Conservation (phyloP, 2,329 filamentous ascomycete species). For the Beauveria rudraprayagi region DNA sequence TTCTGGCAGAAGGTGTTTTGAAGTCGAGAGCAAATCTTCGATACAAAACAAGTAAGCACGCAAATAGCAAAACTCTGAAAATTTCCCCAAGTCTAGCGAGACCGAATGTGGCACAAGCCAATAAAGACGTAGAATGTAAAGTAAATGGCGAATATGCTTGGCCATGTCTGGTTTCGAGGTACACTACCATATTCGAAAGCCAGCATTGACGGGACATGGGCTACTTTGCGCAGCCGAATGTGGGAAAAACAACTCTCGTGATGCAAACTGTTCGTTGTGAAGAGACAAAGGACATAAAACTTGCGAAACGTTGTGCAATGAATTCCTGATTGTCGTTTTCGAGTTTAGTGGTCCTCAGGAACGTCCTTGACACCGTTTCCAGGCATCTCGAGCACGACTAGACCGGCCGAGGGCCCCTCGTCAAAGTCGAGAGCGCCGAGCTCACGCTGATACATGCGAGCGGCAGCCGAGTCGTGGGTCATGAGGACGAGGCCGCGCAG, state of each 20-base stretch:
- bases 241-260: neutral
- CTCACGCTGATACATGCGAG: constrained; percentile 39
- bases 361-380: constrained; percentile 28
- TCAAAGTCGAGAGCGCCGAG: constrained; percentile 38
- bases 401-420: constrained; percentile 31
- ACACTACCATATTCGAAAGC: constrained; percentile 4
- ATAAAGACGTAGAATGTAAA: neutral
- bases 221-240: neutral
- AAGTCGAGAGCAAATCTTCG: neutral
- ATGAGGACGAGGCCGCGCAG: constrained; percentile 53
- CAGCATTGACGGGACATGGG: neutral
- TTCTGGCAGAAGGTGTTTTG: neutral
- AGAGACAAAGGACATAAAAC: neutral
- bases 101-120: neutral
- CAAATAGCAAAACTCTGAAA: neutral
- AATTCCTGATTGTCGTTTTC: neutral
- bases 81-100: neutral
- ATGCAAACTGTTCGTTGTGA: neutral
- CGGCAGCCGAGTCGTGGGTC: constrained; percentile 32
- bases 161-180: neutral
- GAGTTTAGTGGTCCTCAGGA: constrained; percentile 22
- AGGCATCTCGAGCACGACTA: constrained; percentile 34
- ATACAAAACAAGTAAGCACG: neutral
- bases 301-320: neutral
- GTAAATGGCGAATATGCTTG: neutral